These are phyloP conservation scores for Oryza meyeriana DNA, from an alignment of 176 grass and related monocot genomes.

Conservation along the genomic window DNA sequence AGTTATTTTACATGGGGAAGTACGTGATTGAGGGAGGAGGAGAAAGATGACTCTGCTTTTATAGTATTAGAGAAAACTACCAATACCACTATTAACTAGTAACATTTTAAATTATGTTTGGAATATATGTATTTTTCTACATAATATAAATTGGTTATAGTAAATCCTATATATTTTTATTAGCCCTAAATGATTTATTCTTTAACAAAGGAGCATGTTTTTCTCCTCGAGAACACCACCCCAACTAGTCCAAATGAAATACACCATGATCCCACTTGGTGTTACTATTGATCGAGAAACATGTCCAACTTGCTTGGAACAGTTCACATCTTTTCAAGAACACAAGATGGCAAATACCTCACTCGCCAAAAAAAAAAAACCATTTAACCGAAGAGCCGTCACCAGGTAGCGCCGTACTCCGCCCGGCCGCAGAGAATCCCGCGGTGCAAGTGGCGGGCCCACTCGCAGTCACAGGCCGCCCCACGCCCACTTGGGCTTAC, in stretches of 20 bases:
- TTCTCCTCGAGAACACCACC: background rate
- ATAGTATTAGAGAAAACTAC: too few relatives aligned
- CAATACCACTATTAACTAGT: too few relatives aligned
- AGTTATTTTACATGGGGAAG: too few relatives aligned
- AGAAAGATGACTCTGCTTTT: too few relatives aligned
- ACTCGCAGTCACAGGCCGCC: background rate
- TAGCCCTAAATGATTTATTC: background rate
- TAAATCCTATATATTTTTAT: background rate
- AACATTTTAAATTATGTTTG: too few relatives aligned
- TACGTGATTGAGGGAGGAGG: too few relatives aligned
- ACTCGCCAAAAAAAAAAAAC: background rate
- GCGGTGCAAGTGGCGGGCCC: background rate
- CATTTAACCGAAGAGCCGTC: background rate
- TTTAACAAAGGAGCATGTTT: background rate
- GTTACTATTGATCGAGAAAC: background rate
- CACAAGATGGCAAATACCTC: background rate
- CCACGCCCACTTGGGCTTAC: too few relatives aligned
- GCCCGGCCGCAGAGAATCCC: background rate
- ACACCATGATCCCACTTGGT: background rate
- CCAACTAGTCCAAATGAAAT: background rate
- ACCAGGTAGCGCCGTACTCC: background rate
- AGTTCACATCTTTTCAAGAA: background rate
- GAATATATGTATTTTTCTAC: too few relatives aligned
- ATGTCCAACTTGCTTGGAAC: background rate
- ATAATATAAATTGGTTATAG: background rate